Base-by-base conservation (phyloP, 495 filamentous ascomycete species). In the Hypoxylon subgilvum region DNA sequence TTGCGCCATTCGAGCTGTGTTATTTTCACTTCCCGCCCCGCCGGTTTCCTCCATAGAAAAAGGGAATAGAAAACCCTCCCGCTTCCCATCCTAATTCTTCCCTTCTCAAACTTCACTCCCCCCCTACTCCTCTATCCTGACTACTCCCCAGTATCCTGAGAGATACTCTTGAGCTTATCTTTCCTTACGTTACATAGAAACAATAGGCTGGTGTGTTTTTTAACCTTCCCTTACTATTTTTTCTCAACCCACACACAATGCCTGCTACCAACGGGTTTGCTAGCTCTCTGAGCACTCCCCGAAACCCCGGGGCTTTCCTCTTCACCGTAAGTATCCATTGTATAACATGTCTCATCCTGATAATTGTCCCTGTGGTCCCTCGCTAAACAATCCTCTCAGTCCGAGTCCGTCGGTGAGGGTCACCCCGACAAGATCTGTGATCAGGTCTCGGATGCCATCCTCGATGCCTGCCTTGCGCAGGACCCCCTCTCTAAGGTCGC, bases 401-500 rank as follows among this genome's bases (percentile, higher is more conserved):
- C 93, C 76, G 94, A 98, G 79, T 96, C 92, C 32, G 94, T 98
- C 68, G 93, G 93, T 71, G 92, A 96, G 81, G 94, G 94, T 61
- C 92, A 97, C 81, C 91, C 92, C 59, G 92, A 97, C 79, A 96
- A 97, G 86, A 96, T 96, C 72, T 90, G 89, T 74, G 94, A 98
- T 79, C 94, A 98, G 81, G 90, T 98, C 68, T 97, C 93, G 46
- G 94, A 98, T 79, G 94, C 94, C 64, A 83, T 98, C 71, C 92
- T 98, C 82, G 94, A 98, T 84, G 94, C 94, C 77, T 97, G 94
- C 78, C 81, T 98, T 62, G 78, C 80, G 53, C 88, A 91, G 74
- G 94, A 98, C 73, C 94, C 94, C 40, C 84, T 97, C 66, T 97
- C 94, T 77, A 98, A 98, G 86, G 88, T 96, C 61, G 94, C 93